These are phyloP conservation scores for Gnaphalium uliginosum DNA, from an alignment of 129 eudicot species.

Conservation along the genomic window DNA sequence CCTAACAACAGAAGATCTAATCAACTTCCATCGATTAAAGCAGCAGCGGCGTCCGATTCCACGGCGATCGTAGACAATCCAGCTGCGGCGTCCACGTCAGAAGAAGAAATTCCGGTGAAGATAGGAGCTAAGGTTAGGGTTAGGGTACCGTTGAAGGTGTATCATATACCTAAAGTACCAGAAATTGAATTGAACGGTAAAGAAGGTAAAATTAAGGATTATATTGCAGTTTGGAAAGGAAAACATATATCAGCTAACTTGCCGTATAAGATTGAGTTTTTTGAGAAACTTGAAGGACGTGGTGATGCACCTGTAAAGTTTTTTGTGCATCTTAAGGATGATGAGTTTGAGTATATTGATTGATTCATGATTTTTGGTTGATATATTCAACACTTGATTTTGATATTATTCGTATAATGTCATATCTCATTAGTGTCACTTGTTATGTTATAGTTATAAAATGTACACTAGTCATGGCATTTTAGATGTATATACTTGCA, in stretches of 20 bases:
- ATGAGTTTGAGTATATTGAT: slow-evolving; percentile 70
- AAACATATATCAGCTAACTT: slow-evolving; percentile 69
- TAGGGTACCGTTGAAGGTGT: slow-evolving; percentile 66
- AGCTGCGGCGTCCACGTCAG: slow-evolving; percentile 24
- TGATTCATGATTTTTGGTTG: slow-evolving; percentile 38
- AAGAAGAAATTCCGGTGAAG: slow-evolving; percentile 38
- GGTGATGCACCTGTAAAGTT: slow-evolving; percentile 63
- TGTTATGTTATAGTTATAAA: slow-evolving; percentile 16
- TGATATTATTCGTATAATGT: slow-evolving; percentile 6
- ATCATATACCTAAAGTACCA: slow-evolving; percentile 69
- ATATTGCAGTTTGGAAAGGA: slow-evolving; percentile 69
- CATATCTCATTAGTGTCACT: slow-evolving; percentile 17
- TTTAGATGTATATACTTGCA: slow-evolving; percentile 19
- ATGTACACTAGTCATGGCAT: slow-evolving; percentile 12
- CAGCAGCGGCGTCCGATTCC: slow-evolving; percentile 32
- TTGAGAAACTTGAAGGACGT: slow-evolving; percentile 50
- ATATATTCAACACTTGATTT: slow-evolving; percentile 16
- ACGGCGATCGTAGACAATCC: slow-evolving; percentile 33
- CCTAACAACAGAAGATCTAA: neutral
- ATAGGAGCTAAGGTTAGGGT: slow-evolving; percentile 77
- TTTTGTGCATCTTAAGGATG: slow-evolving; percentile 72
- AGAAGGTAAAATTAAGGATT: slow-evolving; percentile 64
- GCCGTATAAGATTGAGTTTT: slow-evolving; percentile 75
- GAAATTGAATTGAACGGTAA: slow-evolving; percentile 63
- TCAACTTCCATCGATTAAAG: slow-evolving; percentile 22